Conservation (phyloP, 2,329 filamentous ascomycete species). For the Apiospora hydei region DNA sequence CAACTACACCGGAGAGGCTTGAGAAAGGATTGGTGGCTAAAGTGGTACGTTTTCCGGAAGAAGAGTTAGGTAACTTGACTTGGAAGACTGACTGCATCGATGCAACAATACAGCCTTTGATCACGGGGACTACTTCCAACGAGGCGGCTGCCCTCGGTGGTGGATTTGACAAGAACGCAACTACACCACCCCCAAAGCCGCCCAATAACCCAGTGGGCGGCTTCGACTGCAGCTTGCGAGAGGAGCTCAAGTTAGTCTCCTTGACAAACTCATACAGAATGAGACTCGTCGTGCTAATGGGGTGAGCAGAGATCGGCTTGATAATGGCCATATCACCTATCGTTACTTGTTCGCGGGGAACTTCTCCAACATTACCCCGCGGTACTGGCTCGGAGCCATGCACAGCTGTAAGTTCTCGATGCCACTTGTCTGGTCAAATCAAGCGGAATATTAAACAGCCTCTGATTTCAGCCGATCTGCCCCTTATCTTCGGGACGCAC, state of each 20-base stretch:
- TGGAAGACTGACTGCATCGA: neutral
- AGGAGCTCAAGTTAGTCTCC: neutral
- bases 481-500: constrained; percentile 42
- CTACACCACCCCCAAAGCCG: neutral
- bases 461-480: constrained; percentile 43
- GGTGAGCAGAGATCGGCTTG: neutral
- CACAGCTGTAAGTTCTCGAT: constrained; percentile 36
- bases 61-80: neutral
- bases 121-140: constrained; percentile 37
- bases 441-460: too few species aligned
- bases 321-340: constrained; percentile 37
- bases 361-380: constrained; percentile 44
- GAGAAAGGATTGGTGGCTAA: constrained; percentile 28
- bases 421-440: neutral
- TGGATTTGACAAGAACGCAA: neutral
- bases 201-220: constrained; percentile 24
- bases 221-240: constrained; percentile 18
- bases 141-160: constrained; percentile 35
- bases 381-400: constrained; percentile 43
- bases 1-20: constrained; percentile 27
- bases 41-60: constrained; percentile 26
- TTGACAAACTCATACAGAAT: neutral
- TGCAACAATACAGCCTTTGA: constrained; percentile 33
- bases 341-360: constrained; percentile 47
- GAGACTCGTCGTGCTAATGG: neutral